Evolutionary conservation across 2,329 filamentous ascomycete genomes (phyloP).

Genomic region (Pestalotiopsis sp.): DNA sequence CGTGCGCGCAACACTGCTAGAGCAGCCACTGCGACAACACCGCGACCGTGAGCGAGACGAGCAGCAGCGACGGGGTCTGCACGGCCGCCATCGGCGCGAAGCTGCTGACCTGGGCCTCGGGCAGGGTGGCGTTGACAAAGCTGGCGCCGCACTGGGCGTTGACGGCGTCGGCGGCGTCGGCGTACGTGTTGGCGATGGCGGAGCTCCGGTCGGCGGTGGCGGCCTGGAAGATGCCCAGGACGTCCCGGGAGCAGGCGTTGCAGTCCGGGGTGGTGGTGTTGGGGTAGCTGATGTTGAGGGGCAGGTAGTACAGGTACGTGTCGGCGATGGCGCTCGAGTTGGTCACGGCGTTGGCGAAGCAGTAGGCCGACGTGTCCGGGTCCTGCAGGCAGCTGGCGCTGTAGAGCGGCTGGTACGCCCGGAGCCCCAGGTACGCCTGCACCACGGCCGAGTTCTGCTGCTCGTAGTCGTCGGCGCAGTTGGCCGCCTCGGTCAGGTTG

Average conservation of each 20-base stretch:
- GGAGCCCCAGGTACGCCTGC: slow-evolving; percentile 75
- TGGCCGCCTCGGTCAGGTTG: slow-evolving; percentile 61
- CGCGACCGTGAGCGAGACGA: slow-evolving; percentile 24
- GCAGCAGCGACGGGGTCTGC: slow-evolving; percentile 22
- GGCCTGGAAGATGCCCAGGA: slow-evolving; percentile 78
- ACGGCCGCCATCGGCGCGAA: slow-evolving; percentile 21
- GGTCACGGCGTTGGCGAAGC: slow-evolving; percentile 82
- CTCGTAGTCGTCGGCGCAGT: slow-evolving; percentile 74
- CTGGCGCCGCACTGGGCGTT: slow-evolving; percentile 64
- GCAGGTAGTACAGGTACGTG: slow-evolving; percentile 83
- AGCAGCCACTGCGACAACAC: slow-evolving; percentile 26
- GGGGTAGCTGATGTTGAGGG: slow-evolving; percentile 74
- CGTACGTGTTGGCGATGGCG: slow-evolving; percentile 71
- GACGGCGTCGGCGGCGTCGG: slow-evolving; percentile 70
- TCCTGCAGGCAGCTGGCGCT: slow-evolving; percentile 78
- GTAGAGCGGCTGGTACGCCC: slow-evolving; percentile 78
- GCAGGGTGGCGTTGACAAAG: slow-evolving; percentile 61
- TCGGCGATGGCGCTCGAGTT: slow-evolving; percentile 72
- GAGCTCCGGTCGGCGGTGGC: slow-evolving; percentile 68
- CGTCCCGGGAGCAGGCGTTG: slow-evolving; percentile 73
- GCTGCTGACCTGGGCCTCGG: slow-evolving; percentile 33
- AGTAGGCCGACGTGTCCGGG: slow-evolving; percentile 68
- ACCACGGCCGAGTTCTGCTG: slow-evolving; percentile 70
- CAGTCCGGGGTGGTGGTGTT: slow-evolving; percentile 72
- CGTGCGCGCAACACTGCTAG: not conserved